Base-by-base conservation (phyloP, 805 yeast genomes). In the Nakazawaea peltata region DNA sequence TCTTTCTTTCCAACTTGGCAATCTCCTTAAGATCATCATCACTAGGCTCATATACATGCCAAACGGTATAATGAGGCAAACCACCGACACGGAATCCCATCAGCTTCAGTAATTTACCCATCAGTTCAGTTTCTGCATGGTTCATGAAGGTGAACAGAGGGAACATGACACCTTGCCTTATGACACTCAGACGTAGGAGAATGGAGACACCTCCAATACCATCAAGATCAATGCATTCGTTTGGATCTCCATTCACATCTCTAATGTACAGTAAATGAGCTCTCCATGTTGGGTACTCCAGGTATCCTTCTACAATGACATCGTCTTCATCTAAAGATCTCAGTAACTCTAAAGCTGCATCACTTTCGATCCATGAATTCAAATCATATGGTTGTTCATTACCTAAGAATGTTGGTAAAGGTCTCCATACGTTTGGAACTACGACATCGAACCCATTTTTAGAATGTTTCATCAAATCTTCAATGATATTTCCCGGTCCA, bases 381-480 rank as follows among this genome's bases (percentile, higher is more conserved):
- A 92, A 71, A 59, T 92, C 98, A 56, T 92, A 92, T 1, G 97
- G 87, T 58, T 92, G 98, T 53, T 84, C 94, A 44, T 75, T 74
- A 14, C 92, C 94, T 43, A 92, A 70, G 59, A 88, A 92, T 30
- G 78, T 81, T 2, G 98, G 98, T 42, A 92, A 67, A 2, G 97
- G 98, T 48, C 98, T 71, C 98, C 98, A 92, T 23, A 92, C 96
- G 51, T 92, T 86, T 19, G 86, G 94, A 26, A 81, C 78, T 54
- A 83, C 66, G 12, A 83, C 81, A 50, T 83, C 94, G 50, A 67
- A 78, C 44, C 72, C 70, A 37, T 57, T 63, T 18, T 51, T 42
- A n/a, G n/a, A n/a, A 42, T 64, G 65, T 43, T 70, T 67, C 90
- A 83, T 82, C 58, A 83, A 62, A 49, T 71, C 78, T 55, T 83